Evolutionary conservation across 2,329 filamentous ascomycete species (phyloP).

Genomic region (Pseudogymnoascus sp.): DNA sequence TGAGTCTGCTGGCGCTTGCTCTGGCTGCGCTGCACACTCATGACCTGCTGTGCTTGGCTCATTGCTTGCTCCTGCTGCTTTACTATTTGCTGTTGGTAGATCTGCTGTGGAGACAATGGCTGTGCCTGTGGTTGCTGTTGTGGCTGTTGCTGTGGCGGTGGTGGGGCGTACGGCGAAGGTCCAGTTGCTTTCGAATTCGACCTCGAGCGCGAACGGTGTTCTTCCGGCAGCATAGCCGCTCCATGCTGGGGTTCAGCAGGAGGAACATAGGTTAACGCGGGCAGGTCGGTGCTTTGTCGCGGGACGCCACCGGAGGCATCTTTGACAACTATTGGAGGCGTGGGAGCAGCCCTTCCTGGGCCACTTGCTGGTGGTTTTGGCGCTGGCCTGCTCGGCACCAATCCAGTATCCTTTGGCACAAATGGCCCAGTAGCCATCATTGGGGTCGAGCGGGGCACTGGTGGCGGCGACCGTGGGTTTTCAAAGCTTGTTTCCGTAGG

Average conservation of each 20-base stretch:
- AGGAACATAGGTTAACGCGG: conserved; percentile 27
- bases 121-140: conserved; percentile 16
- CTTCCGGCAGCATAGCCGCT: conserved; percentile 50
- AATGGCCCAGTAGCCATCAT: conserved; percentile 23
- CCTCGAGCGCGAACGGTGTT: conserved; percentile 57
- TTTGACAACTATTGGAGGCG: conserved; percentile 48
- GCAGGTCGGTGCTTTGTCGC: conserved; percentile 48
- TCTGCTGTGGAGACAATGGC: conserved; percentile 26
- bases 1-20: conserved; percentile 59
- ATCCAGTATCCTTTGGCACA: conserved; percentile 43
- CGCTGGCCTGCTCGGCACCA: conserved; percentile 75
- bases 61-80: conserved; percentile 83
- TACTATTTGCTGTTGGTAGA: conserved; percentile 54
- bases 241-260: conserved; percentile 18
- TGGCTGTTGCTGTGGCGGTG: conserved; percentile 30
- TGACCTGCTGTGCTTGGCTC: conserved; percentile 69
- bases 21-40: conserved; percentile 61
- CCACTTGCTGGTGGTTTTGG: conserved; percentile 69
- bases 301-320: conserved; percentile 57
- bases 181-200: conserved; percentile 59
- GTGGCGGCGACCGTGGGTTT: conserved; percentile 87
- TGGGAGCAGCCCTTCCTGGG: conserved; percentile 49
- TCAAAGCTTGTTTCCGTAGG: conserved; percentile 92
- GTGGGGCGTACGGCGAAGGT: conserved; percentile 41
- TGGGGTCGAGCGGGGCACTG: conserved; percentile 55